A percentile compares a stretch with the other conserved stretches of the same genome.
Evolutionary conservation across 441 rosid genomes (phyloP).

Genomic region (Isatis lusitanica): DNA sequence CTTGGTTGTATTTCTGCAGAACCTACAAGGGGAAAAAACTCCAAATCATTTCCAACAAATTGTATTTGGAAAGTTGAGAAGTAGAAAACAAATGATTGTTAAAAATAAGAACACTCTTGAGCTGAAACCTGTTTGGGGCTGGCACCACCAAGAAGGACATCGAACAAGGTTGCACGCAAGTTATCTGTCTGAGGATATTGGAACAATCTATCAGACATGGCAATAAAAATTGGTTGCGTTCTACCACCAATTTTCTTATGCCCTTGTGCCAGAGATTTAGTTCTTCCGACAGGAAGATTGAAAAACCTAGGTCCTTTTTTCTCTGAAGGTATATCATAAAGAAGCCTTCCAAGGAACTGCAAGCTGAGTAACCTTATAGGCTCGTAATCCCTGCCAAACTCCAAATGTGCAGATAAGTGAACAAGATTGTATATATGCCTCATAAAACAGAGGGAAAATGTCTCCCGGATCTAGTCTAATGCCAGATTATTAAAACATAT

Average conservation of each 20-base stretch:
- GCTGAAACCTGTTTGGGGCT: conserved; percentile 94
- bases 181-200: conserved; percentile 84
- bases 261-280: conserved; percentile 63
- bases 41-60: conserved; percentile 3
- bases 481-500: background rate
- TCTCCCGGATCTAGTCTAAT: conserved; percentile 6
- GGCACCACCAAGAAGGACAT: conserved; percentile 99
- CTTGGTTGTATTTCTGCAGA: conserved; percentile 76
- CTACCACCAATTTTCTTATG: conserved; percentile 59
- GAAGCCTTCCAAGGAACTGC: conserved; percentile 93
- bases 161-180: conserved; percentile 92
- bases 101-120: conserved; percentile 20
- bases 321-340: conserved; percentile 89
- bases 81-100: background rate
- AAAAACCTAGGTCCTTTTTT: conserved; percentile 88
- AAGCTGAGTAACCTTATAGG: conserved; percentile 90
- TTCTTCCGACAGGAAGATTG: conserved; percentile 79
- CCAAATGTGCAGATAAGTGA: conserved; percentile 26
- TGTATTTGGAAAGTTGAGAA: conserved; percentile 5
- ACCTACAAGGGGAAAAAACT: conserved; percentile 51
- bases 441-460: conserved; percentile 7
- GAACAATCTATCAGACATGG: conserved; percentile 81
- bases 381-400: conserved; percentile 73
- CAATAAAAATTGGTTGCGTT: conserved; percentile 72
- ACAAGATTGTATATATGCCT: background rate